phyloP scores from a whole-genome alignment of 1,139 yeast species.

The Nakaseomyces glabratus region DNA sequence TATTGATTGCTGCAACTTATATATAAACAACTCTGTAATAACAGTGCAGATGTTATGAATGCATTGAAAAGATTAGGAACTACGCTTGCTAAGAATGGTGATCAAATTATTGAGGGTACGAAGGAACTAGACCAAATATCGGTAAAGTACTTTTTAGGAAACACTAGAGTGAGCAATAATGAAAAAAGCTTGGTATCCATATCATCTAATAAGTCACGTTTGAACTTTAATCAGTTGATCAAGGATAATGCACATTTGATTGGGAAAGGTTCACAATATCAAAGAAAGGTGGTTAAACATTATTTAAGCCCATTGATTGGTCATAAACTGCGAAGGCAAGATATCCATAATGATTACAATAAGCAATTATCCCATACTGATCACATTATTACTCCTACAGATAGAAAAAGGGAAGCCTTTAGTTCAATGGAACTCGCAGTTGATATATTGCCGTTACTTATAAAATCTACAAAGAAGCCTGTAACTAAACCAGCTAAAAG shows the following conservation, averaged over 20 bases:
- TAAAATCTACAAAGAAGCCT: constrained; percentile 12
- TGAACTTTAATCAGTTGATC: not conserved
- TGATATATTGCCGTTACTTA: constrained; percentile 20
- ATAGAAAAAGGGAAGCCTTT: too few relatives aligned
- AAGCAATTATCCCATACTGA: not conserved
- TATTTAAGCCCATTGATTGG: constrained; percentile 24
- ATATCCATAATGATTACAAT: constrained; percentile 10
- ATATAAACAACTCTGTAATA: too few relatives aligned
- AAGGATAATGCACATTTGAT: constrained; percentile 17
- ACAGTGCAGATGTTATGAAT: constrained; percentile 7
- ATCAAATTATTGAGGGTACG: not conserved
- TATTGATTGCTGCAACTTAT: too few relatives aligned
- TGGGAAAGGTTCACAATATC: constrained; percentile 28
- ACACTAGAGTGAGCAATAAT: not conserved
- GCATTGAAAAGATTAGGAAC: constrained; percentile 2
- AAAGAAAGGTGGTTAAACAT: constrained; percentile 22
- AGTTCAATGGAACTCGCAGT: constrained; percentile 17
- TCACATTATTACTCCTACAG: constrained; percentile 1
- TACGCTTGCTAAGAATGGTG: constrained; percentile 3
- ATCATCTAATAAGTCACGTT: not conserved
- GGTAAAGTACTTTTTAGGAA: not conserved
- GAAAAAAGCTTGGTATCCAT: too few relatives aligned
- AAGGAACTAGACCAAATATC: not conserved
- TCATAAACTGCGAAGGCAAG: constrained; percentile 17
- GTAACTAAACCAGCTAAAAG: not conserved